Percentiles rank a stretch among this genome's conserved stretches.
These are phyloP conservation scores for Populus ilicifolia DNA, from an alignment of 345 rosid genomes.

Conservation along the genomic window DNA sequence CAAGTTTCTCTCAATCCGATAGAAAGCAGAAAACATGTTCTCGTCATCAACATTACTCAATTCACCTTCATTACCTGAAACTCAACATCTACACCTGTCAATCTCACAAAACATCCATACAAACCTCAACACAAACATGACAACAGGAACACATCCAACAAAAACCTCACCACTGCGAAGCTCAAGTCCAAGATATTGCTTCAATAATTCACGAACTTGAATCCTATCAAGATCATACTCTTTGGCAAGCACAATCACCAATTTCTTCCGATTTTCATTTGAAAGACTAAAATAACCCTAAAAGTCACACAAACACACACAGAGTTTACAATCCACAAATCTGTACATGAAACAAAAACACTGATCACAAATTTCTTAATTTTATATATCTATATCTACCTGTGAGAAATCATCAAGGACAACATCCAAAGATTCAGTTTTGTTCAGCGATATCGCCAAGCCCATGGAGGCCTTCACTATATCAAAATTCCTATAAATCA, in stretches of 20 bases:
- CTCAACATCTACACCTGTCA: slow-evolving; percentile 5
- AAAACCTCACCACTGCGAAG: slow-evolving; percentile 40
- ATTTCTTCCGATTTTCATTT: slow-evolving; percentile 46
- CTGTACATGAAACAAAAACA: not conserved
- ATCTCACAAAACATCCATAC: not conserved
- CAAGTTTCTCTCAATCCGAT: slow-evolving; percentile 71
- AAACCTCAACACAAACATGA: not conserved
- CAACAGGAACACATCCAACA: not conserved
- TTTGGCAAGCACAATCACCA: slow-evolving; percentile 63
- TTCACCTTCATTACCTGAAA: slow-evolving; percentile 44
- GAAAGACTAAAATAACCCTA: slow-evolving; percentile 81
- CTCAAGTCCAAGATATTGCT: slow-evolving; percentile 77
- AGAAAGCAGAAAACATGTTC: slow-evolving; percentile 51
- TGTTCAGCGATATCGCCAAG: slow-evolving; percentile 68
- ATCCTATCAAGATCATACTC: slow-evolving; percentile 71
- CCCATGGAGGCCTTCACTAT: slow-evolving; percentile 69
- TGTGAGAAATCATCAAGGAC: slow-evolving; percentile 72
- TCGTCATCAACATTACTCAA: slow-evolving; percentile 38
- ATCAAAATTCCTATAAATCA: slow-evolving; percentile 47
- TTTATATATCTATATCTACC: slow-evolving; percentile 33
- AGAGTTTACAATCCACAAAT: not conserved
- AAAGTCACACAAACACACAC: not conserved
- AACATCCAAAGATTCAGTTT: slow-evolving; percentile 60
- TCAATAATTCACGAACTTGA: slow-evolving; percentile 69
- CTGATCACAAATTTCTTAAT: not conserved